Percentiles rank a stretch among this genome's conserved stretches.
Evolutionary conservation across 192 early-diverging fungal genomes (phyloP).

Genomic region (Mortierella alpina): DNA sequence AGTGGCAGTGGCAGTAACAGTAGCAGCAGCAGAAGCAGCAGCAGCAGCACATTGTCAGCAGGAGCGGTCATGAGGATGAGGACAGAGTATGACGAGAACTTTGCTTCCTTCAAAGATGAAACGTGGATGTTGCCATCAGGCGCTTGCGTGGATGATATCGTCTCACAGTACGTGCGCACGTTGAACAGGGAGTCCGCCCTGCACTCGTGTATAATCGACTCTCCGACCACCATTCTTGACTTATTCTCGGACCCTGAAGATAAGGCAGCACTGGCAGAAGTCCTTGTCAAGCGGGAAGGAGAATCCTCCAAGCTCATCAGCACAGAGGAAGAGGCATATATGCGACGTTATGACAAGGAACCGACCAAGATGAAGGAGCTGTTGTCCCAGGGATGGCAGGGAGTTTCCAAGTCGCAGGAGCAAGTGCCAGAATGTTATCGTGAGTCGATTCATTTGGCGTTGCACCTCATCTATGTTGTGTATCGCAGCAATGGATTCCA

Average conservation of each 20-base stretch:
- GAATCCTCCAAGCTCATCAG: not conserved
- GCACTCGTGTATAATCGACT: conserved; percentile 2
- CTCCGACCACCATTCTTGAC: not conserved
- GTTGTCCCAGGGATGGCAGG: not conserved
- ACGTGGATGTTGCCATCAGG: not conserved
- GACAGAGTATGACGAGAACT: not conserved
- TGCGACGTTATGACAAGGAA: conserved; percentile 1
- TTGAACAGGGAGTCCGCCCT: not conserved
- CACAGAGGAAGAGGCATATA: not conserved
- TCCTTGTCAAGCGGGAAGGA: not conserved
- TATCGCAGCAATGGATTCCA: not conserved
- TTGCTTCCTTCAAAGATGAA: not conserved
- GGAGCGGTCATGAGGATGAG: not conserved
- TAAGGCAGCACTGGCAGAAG: conserved; percentile 8
- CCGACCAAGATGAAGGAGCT: not conserved
- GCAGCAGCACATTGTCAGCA: conserved; percentile 1
- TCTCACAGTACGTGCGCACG: not conserved
- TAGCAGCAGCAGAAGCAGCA: not conserved
- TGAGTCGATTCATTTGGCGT: not conserved
- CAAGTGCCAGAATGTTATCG: not conserved
- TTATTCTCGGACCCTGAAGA: not conserved
- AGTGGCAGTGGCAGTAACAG: not conserved
- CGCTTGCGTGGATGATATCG: conserved; percentile 2
- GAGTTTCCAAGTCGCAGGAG: conserved; percentile 2
- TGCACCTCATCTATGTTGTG: not conserved